Evolutionary conservation across 805 yeast genomes (phyloP).

Genomic region (Saturnispora mendoncae): DNA sequence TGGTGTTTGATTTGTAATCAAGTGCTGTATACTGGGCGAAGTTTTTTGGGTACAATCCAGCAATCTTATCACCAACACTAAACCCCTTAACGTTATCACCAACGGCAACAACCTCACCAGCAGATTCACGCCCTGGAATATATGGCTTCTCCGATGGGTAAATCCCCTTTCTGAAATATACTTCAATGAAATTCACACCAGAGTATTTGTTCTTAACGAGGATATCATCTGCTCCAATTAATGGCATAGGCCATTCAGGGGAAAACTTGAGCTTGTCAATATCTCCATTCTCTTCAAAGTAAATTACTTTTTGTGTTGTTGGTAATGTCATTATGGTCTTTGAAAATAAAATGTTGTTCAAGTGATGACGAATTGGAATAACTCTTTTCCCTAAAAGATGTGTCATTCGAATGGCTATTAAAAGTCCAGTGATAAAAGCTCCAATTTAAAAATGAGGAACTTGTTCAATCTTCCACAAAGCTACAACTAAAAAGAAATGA

Average conservation of each 20-base stretch:
- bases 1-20: conserved; percentile 24
- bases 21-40: conserved; percentile 69
- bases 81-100: conserved; percentile 50
- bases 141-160: conserved; percentile 58
- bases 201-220: conserved; percentile 65
- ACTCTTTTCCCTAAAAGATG: neutral
- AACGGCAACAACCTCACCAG: conserved; percentile 57
- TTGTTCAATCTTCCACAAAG: no score
- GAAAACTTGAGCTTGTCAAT: conserved; percentile 52
- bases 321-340: conserved; percentile 32
- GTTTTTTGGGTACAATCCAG: conserved; percentile 41
- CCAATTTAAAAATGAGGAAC: no score
- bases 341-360: neutral
- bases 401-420: neutral
- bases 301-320: conserved; percentile 44
- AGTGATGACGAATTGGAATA: neutral
- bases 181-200: conserved; percentile 79
- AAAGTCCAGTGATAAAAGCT: no score
- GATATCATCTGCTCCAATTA: conserved; percentile 40
- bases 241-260: conserved; percentile 49
- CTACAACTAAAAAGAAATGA: no score
- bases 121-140: conserved; percentile 61
- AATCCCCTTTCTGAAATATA: conserved; percentile 71
- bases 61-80: conserved; percentile 64
- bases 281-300: conserved; percentile 47